phyloP scores from a whole-genome alignment of 2,329 filamentous ascomycete species.

The Colletotrichum tropicicola region DNA sequence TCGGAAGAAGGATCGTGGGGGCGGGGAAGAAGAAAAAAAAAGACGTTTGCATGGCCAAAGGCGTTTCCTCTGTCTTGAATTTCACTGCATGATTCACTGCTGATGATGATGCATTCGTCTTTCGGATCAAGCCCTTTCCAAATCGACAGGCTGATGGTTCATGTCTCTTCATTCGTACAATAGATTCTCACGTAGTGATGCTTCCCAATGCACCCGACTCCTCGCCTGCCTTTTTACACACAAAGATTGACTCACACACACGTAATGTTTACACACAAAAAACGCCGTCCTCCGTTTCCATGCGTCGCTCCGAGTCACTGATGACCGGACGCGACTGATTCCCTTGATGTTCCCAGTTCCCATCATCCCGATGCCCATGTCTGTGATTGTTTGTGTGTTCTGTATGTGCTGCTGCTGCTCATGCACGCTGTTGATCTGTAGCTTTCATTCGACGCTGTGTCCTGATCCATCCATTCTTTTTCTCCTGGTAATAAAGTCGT shows the following conservation, averaged over 20 bases:
- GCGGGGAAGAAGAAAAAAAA: no score
- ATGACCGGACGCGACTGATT: not conserved
- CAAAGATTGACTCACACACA: not conserved
- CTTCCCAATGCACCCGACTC: not conserved
- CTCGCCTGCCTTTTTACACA: not conserved
- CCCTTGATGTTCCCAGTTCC: not conserved
- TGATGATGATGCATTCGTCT: not conserved
- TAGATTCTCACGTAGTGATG: not conserved
- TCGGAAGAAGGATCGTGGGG: no score
- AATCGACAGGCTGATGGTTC: not conserved
- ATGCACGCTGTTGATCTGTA: not conserved
- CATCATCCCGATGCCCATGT: not conserved
- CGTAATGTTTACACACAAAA: not conserved
- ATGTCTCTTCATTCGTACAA: not conserved
- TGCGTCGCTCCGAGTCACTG: not conserved
- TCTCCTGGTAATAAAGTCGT: not conserved
- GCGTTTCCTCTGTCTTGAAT: not conserved
- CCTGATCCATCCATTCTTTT: not conserved
- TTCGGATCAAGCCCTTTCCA: not conserved
- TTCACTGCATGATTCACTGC: no score
- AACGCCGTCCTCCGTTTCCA: not conserved
- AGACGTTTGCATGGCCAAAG: not conserved
- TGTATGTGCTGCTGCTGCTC: constrained; percentile 4
- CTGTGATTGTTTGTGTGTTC: not conserved
- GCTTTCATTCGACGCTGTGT: constrained; percentile 1